Conservation (phyloP, 305 asterid species). For the Plantago rigida region DNA sequence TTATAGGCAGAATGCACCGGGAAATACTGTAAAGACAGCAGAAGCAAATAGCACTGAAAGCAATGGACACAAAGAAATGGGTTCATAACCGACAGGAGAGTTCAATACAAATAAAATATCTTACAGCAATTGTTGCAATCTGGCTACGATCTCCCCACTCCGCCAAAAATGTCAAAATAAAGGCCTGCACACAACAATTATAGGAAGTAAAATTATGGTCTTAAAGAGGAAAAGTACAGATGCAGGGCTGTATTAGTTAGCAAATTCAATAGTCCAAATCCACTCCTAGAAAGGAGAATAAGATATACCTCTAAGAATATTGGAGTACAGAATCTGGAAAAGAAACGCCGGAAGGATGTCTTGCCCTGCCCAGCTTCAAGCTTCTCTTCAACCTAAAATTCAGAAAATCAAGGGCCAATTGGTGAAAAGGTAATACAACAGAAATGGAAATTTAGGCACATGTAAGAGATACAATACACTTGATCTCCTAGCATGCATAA, state of each 20-base stretch:
- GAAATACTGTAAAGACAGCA: neutral
- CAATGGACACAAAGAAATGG: neutral
- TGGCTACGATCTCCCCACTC: conserved; percentile 67
- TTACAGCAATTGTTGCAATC: conserved; percentile 58
- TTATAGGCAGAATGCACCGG: neutral
- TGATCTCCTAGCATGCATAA: neutral
- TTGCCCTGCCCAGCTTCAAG: conserved; percentile 64
- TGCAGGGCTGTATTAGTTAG: no score
- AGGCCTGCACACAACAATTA: conserved; percentile 39
- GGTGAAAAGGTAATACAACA: neutral
- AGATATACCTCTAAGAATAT: conserved; percentile 53
- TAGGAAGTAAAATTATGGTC: neutral
- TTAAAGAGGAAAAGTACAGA: neutral
- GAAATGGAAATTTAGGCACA: neutral
- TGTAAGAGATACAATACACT: no score
- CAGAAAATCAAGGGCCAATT: conserved; percentile 15
- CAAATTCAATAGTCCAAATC: neutral
- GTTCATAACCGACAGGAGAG: neutral
- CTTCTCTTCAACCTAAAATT: conserved; percentile 54
- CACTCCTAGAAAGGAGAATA: neutral
- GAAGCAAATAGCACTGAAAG: neutral
- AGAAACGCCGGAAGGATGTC: conserved; percentile 46
- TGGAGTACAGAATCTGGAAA: conserved; percentile 62
- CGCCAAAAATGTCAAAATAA: conserved; percentile 60
- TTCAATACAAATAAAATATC: conserved; percentile 15